Percentiles rank a stretch among this genome's conserved stretches.
Conservation (phyloP, 768 basidiomycete species). For the Pulveroboletus sp. region DNA sequence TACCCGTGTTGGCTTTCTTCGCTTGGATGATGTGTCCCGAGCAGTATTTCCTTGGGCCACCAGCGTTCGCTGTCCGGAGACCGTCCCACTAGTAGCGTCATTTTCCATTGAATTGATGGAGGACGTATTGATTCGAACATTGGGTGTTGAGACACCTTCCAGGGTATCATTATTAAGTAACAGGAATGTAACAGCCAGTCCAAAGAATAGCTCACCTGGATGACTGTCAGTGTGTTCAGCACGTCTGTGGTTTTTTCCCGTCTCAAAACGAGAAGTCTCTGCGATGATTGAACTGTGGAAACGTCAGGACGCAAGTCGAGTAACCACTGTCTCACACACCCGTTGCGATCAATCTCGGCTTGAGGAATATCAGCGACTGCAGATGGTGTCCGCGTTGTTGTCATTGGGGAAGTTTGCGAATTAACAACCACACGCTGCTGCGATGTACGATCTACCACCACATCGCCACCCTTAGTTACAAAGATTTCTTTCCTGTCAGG, state of each 20-base stretch:
- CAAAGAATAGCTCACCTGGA: neutral
- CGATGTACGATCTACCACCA: neutral
- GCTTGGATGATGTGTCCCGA: neutral
- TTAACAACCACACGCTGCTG: neutral
- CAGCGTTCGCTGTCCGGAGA: neutral
- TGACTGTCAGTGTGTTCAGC: neutral
- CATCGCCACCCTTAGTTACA: neutral
- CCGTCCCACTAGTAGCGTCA: no score
- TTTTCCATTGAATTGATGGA: neutral
- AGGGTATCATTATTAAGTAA: neutral
- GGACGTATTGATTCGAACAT: neutral
- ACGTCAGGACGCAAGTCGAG: neutral
- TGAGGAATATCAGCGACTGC: neutral
- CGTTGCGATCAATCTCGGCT: neutral
- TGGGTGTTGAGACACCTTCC: neutral
- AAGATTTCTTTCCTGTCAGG: neutral
- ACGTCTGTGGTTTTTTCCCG: neutral
- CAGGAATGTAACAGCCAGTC: neutral
- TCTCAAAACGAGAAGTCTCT: neutral
- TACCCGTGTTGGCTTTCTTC: neutral
- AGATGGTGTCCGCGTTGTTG: no score
- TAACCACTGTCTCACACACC: neutral
- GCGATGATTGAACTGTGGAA: neutral
- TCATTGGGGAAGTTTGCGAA: neutral
- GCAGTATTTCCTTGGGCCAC: neutral